Conservation (phyloP, 1,139 yeast species). For the Candida pseudocylindracea region DNA sequence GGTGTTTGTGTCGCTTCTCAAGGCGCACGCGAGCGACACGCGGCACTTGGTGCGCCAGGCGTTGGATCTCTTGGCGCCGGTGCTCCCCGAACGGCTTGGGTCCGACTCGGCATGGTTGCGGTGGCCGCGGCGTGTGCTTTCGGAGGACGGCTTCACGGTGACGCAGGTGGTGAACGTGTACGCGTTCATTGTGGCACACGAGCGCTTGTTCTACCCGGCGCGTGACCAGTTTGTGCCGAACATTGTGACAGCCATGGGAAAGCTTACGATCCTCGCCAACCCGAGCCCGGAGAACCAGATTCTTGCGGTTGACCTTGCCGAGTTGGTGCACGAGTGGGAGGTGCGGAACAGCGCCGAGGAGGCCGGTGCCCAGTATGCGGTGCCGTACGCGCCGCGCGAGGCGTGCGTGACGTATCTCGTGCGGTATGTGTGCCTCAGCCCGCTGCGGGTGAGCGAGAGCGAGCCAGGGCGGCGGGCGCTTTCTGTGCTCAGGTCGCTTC, state of each 20-base stretch:
- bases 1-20: constrained; percentile 71
- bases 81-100: constrained; percentile 44
- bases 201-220: constrained; percentile 65
- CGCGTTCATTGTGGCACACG: constrained; percentile 73
- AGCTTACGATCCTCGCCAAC: constrained; percentile 60
- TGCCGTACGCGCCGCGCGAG: constrained; percentile 69
- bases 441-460: constrained; percentile 68
- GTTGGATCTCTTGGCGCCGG: constrained; percentile 75
- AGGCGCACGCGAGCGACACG: constrained; percentile 76
- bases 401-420: constrained; percentile 84
- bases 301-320: constrained; percentile 78
- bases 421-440: constrained; percentile 71
- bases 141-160: constrained; percentile 73
- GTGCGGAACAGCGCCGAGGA: constrained; percentile 18
- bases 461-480: constrained; percentile 68
- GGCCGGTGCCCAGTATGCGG: constrained; percentile 23
- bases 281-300: constrained; percentile 68
- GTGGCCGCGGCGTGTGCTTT: constrained; percentile 83
- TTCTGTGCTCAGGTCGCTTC: constrained; percentile 46
- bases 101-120: constrained; percentile 39
- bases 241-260: constrained; percentile 89
- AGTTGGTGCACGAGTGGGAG: constrained; percentile 75
- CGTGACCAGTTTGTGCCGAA: constrained; percentile 80
- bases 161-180: constrained; percentile 76
- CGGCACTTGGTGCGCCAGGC: constrained; percentile 73